Conservation (phyloP, 805 yeast genomes). For the Saturnispora galanensis region DNA sequence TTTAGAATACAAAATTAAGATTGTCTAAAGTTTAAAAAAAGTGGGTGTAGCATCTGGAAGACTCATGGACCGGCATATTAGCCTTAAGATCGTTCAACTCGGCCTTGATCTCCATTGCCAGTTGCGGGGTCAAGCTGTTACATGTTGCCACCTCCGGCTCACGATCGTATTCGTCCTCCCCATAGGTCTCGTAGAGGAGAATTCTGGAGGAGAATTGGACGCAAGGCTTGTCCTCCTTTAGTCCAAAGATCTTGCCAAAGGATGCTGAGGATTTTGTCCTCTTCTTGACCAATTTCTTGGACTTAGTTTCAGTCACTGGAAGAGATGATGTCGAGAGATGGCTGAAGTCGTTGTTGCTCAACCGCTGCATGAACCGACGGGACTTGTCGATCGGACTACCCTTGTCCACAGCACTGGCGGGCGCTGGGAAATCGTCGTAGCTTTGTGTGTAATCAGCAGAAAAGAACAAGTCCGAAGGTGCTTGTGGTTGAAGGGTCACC, state of each 20-base stretch:
- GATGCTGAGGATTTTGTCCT: constrained; percentile 18
- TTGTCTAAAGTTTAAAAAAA: constrained; percentile 41
- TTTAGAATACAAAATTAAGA: neutral
- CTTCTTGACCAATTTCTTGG: constrained; percentile 12
- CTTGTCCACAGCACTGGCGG: neutral
- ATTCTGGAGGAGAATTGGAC: constrained; percentile 70
- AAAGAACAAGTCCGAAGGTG: constrained; percentile 5
- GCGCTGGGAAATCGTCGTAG: constrained; percentile 7
- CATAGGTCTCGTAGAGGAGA: constrained; percentile 75
- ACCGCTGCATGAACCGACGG: constrained; percentile 7
- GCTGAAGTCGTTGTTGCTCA: constrained; percentile 3
- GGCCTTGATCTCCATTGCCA: constrained; percentile 78
- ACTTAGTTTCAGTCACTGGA: constrained; percentile 5
- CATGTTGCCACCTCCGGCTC: constrained; percentile 91
- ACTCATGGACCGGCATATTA: constrained; percentile 75
- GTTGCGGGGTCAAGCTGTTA: constrained; percentile 74
- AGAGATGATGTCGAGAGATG: constrained; percentile 11
- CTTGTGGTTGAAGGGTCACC: neutral
- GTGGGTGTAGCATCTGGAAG: constrained; percentile 73
- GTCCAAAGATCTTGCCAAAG: constrained; percentile 11
- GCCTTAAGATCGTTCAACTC: constrained; percentile 75
- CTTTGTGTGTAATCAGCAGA: constrained; percentile 8
- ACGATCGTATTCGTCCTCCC: constrained; percentile 79
- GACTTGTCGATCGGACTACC: constrained; percentile 6
- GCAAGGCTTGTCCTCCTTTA: constrained; percentile 11